Evolutionary conservation across 352 stramenopile species (phyloP).

Genomic region (Globisporangium mamillatum): DNA sequence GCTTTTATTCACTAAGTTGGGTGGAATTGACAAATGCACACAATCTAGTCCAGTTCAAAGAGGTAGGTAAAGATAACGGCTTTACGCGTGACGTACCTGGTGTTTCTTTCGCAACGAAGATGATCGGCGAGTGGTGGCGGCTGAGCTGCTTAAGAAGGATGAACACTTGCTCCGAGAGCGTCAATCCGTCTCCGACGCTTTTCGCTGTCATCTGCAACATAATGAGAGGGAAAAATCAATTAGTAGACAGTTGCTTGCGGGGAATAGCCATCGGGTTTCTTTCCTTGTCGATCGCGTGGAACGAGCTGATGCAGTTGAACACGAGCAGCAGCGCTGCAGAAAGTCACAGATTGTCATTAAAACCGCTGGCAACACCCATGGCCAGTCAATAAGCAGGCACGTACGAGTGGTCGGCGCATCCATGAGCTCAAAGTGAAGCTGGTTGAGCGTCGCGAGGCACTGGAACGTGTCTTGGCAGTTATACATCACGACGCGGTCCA

Average conservation of each 20-base stretch:
- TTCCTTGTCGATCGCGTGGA: slow-evolving; percentile 69
- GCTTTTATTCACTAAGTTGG: slow-evolving; percentile 8
- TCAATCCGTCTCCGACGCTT: slow-evolving; percentile 46
- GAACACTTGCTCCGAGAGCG: slow-evolving; percentile 62
- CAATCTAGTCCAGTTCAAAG: not conserved
- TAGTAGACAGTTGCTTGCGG: not conserved
- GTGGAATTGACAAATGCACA: not conserved
- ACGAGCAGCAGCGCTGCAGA: slow-evolving; percentile 48
- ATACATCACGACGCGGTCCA: slow-evolving; percentile 41
- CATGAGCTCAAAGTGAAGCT: slow-evolving; percentile 64
- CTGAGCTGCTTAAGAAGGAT: slow-evolving; percentile 69
- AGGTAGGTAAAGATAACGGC: too few relatives aligned
- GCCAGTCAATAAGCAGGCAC: slow-evolving; percentile 1
- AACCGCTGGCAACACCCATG: not conserved
- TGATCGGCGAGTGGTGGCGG: slow-evolving; percentile 63
- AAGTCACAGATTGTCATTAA: not conserved
- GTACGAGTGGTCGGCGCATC: slow-evolving; percentile 43
- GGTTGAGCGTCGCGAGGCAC: slow-evolving; percentile 71
- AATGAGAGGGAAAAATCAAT: not conserved
- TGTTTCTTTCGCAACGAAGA: slow-evolving; percentile 52
- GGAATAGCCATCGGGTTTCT: not conserved
- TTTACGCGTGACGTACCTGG: slow-evolving; percentile 19
- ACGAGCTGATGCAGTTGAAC: slow-evolving; percentile 63
- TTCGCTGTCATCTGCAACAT: slow-evolving; percentile 45
- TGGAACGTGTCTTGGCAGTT: slow-evolving; percentile 67